phyloP scores from a whole-genome alignment of 306 rosid species.

The Quercus berberidifolia region DNA sequence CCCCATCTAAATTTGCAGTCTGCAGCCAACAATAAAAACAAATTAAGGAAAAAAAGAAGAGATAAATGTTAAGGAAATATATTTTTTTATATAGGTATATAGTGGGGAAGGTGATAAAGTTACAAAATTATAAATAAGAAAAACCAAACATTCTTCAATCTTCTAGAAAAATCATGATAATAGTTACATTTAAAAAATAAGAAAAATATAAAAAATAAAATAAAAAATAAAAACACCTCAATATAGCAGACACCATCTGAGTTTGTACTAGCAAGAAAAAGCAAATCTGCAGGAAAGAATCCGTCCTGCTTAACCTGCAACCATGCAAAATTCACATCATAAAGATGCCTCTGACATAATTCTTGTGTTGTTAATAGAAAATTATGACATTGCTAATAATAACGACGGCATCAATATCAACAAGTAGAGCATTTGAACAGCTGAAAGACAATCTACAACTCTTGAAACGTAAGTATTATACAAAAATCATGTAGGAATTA shows the following conservation, averaged over 20 bases:
- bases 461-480: not conserved
- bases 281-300: constrained; percentile 86
- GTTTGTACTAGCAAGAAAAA: constrained; percentile 82
- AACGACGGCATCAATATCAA: not conserved
- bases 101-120: too few species aligned
- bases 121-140: not conserved
- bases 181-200: not conserved
- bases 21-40: constrained; percentile 27
- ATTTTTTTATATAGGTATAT: too few species aligned
- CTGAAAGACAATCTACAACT: not conserved
- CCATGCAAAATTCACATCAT: constrained; percentile 17
- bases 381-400: constrained; percentile 2
- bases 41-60: not conserved
- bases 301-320: constrained; percentile 79
- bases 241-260: constrained; percentile 92
- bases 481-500: not conserved
- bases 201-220: not conserved
- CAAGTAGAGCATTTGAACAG: not conserved
- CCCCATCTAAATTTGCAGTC: constrained; percentile 98
- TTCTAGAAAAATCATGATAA: not conserved
- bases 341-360: not conserved
- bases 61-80: not conserved
- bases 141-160: not conserved
- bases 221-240: constrained; percentile 64
- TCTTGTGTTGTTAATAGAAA: not conserved